These are phyloP conservation scores for Gracilaria gracilis DNA, from an alignment of 23 red algal genomes.

Conservation along the genomic window DNA sequence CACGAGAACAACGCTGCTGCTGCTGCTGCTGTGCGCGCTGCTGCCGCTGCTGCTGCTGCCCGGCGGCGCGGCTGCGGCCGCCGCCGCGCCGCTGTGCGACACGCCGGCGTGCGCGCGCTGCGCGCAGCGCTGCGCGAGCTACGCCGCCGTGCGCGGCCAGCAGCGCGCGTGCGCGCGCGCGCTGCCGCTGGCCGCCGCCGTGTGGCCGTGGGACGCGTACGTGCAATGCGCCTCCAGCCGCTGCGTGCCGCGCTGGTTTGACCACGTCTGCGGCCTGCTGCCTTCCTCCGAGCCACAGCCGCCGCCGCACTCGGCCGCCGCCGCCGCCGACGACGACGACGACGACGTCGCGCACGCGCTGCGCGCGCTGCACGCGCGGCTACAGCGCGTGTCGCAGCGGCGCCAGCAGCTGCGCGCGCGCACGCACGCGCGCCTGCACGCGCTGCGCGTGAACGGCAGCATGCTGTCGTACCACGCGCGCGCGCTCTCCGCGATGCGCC, in stretches of 20 bases:
- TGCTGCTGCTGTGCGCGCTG: background rate
- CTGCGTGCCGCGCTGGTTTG: background rate
- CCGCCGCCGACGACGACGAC: background rate
- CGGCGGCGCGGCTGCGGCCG: background rate
- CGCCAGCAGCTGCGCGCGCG: background rate
- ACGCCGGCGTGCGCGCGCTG: background rate
- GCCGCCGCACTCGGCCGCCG: no score
- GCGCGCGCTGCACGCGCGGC: background rate
- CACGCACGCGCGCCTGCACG: background rate
- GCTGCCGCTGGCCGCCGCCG: background rate
- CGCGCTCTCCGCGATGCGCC: background rate
- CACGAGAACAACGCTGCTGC: no score
- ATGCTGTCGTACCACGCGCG: background rate
- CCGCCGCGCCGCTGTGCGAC: background rate
- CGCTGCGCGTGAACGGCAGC: background rate
- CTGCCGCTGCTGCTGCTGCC: background rate
- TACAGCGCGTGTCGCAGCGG: background rate
- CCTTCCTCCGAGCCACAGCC: no score
- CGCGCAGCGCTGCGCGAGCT: background rate
- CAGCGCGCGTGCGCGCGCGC: background rate
- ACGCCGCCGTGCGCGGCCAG: background rate
- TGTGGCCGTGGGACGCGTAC: slow-evolving; percentile 28
- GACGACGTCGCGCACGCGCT: background rate
- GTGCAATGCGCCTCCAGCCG: background rate
- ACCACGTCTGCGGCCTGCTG: slow-evolving; percentile 13